Evolutionary conservation across 352 stramenopile species (phyloP).

Genomic region (Globisporangium solare): DNA sequence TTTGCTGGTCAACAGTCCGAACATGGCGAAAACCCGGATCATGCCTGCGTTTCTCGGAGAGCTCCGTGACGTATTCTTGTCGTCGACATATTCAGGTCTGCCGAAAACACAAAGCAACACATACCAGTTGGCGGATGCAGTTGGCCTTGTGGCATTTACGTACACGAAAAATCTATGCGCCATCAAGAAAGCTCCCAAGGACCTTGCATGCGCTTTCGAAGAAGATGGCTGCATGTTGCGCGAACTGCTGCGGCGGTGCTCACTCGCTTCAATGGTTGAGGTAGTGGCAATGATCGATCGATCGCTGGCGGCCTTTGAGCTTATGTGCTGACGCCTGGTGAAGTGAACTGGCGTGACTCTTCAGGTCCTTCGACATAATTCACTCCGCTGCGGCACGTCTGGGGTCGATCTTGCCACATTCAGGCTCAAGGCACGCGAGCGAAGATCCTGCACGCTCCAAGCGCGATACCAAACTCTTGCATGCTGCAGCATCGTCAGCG

Average conservation of each 20-base stretch:
- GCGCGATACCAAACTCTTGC: background rate
- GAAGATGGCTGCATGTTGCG: background rate
- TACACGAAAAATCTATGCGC: background rate
- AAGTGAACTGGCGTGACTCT: slow-evolving; percentile 8
- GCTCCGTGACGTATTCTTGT: background rate
- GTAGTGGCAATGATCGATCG: background rate
- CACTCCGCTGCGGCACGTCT: too few relatives aligned
- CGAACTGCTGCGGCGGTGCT: too few relatives aligned
- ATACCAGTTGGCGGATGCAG: background rate
- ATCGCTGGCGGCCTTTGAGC: background rate
- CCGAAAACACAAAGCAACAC: background rate
- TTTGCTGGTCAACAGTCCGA: too few relatives aligned
- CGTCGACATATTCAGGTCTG: background rate
- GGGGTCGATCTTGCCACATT: background rate
- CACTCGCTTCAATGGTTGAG: too few relatives aligned
- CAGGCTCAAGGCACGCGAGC: background rate
- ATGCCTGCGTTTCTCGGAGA: background rate
- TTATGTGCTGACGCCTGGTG: slow-evolving; percentile 6
- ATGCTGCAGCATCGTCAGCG: background rate
- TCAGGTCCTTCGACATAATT: background rate
- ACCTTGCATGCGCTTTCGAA: background rate
- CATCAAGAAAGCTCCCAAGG: background rate
- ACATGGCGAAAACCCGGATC: background rate
- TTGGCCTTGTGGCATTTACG: too few relatives aligned
- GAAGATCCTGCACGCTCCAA: background rate